These are phyloP conservation scores for Simmondsia chinensis DNA, from an alignment of 148 eudicot genomes.

Conservation along the genomic window DNA sequence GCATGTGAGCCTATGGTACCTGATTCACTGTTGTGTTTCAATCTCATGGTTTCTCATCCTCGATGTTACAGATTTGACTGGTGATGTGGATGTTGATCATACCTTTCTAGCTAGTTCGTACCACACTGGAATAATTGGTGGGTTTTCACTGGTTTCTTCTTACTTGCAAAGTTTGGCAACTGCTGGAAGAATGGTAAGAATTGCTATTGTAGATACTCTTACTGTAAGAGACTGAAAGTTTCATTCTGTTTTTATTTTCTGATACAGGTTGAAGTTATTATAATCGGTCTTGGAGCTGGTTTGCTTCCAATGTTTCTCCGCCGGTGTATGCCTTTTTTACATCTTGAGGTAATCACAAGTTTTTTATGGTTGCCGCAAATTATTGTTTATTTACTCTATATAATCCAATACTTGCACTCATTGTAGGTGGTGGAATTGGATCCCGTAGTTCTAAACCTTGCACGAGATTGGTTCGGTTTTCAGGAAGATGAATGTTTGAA, in stretches of 20 bases:
- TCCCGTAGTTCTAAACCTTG: slow-evolving; percentile 61
- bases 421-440: slow-evolving; percentile 84
- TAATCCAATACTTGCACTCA: slow-evolving; percentile 6
- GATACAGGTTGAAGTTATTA: slow-evolving; percentile 55
- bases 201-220: not conserved
- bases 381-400: slow-evolving; percentile 3
- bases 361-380: slow-evolving; percentile 1
- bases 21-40: not conserved
- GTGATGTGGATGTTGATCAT: slow-evolving; percentile 49
- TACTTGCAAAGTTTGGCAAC: slow-evolving; percentile 43
- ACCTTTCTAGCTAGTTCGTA: slow-evolving; percentile 71
- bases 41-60: slow-evolving; percentile 6
- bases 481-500: slow-evolving; percentile 61
- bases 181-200: slow-evolving; percentile 42
- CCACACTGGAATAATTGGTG: slow-evolving; percentile 80
- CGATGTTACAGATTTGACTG: slow-evolving; percentile 30
- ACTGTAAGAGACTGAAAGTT: not conserved
- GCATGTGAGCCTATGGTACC: not conserved
- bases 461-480: slow-evolving; percentile 62
- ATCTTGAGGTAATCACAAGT: slow-evolving; percentile 47
- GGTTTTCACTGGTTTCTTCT: slow-evolving; percentile 59
- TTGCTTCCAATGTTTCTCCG: slow-evolving; percentile 89
- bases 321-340: slow-evolving; percentile 42
- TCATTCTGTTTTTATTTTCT: slow-evolving; percentile 2
- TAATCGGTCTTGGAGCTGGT: slow-evolving; percentile 98